Conservation (phyloP, 257 asterid species). For the Coffea eugenioides region DNA sequence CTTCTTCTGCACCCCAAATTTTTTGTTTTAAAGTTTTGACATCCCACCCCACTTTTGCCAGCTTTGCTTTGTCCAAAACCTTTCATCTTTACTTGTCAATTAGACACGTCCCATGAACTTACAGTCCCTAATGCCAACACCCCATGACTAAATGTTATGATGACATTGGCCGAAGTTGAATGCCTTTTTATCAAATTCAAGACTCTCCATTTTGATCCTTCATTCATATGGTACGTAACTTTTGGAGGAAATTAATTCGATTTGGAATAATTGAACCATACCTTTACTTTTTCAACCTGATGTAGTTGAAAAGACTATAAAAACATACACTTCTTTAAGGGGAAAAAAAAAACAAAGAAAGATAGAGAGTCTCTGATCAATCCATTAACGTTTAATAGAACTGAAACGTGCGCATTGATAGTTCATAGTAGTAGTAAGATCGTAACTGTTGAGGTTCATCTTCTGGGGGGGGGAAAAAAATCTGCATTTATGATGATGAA, state of each 20-base stretch:
- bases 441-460: too few relatives aligned
- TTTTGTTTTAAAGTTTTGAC: slow-evolving; percentile 10
- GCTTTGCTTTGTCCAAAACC: not conserved
- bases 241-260: too few relatives aligned
- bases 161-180: not conserved
- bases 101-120: not conserved
- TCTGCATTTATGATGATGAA: too few relatives aligned
- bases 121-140: not conserved
- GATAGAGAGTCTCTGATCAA: too few relatives aligned
- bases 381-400: too few relatives aligned
- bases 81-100: not conserved
- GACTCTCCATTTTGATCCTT: not conserved
- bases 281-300: not conserved
- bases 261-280: too few relatives aligned
- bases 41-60: slow-evolving; percentile 14
- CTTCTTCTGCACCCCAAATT: slow-evolving; percentile 1
- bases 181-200: not conserved
- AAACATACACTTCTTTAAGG: too few relatives aligned
- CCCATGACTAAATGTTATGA: not conserved
- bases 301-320: not conserved
- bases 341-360: too few relatives aligned
- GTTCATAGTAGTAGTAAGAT: too few relatives aligned
- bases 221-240: not conserved
- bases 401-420: too few relatives aligned
- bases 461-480: too few relatives aligned